phyloP scores from a whole-genome alignment of 495 filamentous ascomycete genomes.

The Beverwykella pulmonaria region DNA sequence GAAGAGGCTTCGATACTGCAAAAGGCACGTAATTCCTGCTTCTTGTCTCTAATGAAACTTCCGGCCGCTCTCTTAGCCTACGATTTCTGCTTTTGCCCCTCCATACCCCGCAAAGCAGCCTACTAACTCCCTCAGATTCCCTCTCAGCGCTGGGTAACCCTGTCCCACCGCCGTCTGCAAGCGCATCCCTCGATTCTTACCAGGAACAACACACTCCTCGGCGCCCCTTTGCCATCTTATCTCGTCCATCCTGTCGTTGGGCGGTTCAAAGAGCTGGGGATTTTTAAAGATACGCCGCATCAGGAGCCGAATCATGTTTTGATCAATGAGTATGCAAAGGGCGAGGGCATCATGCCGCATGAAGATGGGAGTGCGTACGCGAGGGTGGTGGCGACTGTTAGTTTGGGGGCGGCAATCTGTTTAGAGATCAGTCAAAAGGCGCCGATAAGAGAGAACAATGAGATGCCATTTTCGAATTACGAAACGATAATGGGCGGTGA shows the following conservation, averaged over 20 bases:
- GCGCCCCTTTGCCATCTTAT: conserved; percentile 75
- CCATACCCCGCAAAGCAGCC: no score
- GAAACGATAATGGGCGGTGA: conserved; percentile 16
- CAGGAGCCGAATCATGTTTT: conserved; percentile 83
- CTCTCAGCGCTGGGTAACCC: conserved; percentile 72
- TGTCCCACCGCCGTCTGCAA: conserved; percentile 85
- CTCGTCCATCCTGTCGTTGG: conserved; percentile 69
- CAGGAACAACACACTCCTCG: conserved; percentile 71
- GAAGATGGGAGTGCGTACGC: conserved; percentile 90
- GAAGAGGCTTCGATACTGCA: conserved; percentile 73
- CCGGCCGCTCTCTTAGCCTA: no score
- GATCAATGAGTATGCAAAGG: conserved; percentile 86
- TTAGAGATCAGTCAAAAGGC: conserved; percentile 75
- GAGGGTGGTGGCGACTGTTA: conserved; percentile 87
- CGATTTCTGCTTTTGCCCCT: no score
- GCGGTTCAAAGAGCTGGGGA: conserved; percentile 60
- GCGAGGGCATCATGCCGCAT: conserved; percentile 94
- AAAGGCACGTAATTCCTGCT: conserved; percentile 49
- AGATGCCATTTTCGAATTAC: no score
- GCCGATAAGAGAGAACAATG: conserved; percentile 33
- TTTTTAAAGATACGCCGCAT: conserved; percentile 77
- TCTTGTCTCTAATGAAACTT: background rate
- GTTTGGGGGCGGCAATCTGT: conserved; percentile 74
- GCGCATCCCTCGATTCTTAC: conserved; percentile 82
- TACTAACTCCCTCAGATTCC: conserved; percentile 38